phyloP scores from a whole-genome alignment of 352 stramenopile genomes.

The Globisporangium cederbergense region DNA sequence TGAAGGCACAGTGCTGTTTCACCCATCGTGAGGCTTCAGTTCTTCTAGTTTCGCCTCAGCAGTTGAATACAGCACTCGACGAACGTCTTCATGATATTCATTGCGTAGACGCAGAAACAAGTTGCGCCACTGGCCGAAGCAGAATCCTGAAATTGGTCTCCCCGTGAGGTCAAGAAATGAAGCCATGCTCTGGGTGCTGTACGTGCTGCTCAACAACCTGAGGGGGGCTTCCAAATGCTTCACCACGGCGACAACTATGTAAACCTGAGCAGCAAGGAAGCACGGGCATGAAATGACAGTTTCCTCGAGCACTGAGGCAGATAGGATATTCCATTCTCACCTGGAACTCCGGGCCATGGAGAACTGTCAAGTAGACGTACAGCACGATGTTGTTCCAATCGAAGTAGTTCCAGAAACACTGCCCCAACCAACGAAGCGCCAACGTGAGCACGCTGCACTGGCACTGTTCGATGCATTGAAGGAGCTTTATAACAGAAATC shows the following conservation, averaged over 20 bases:
- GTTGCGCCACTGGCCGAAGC: conserved; percentile 33
- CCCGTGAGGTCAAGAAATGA: conserved; percentile 35
- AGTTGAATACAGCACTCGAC: not conserved
- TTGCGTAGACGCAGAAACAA: conserved; percentile 47
- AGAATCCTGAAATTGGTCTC: conserved; percentile 43
- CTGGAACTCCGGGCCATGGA: conserved; percentile 62
- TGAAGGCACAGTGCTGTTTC: not conserved
- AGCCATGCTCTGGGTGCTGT: conserved; percentile 24
- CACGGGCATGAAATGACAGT: not conserved
- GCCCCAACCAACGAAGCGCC: conserved; percentile 44
- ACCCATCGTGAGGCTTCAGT: not conserved
- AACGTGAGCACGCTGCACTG: conserved; percentile 46
- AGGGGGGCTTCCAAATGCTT: conserved; percentile 48
- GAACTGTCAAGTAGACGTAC: conserved; percentile 45
- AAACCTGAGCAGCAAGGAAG: conserved; percentile 33
- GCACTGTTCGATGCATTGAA: conserved; percentile 37
- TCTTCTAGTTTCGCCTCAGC: not conserved
- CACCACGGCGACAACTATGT: conserved; percentile 39
- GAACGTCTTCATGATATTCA: conserved; percentile 44
- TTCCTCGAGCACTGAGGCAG: not conserved
- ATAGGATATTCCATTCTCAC: conserved; percentile 15
- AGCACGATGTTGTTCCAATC: conserved; percentile 58
- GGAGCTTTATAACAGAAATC: conserved; percentile 26
- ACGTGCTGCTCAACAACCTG: conserved; percentile 22
- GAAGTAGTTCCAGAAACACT: conserved; percentile 73